Evolutionary conservation across 108 stramenopile species (phyloP), one percentile per base, ranked within the genome.

Genomic region (Bacterosira constricta): DNA sequence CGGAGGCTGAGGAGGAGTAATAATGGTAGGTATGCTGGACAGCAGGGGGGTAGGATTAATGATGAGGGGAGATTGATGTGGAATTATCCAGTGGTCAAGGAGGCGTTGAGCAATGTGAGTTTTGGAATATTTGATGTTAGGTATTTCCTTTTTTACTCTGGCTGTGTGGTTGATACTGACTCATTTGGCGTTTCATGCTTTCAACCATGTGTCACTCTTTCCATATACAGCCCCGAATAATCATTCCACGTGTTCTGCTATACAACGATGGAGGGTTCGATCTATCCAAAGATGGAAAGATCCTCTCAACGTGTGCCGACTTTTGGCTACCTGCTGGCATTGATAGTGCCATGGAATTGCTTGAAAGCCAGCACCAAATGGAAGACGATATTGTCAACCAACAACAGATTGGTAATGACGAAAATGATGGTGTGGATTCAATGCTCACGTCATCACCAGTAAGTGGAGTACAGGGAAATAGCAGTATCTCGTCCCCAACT

Each of bases 251-350:
- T 49, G 94, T 95, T 0, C 80, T 97, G 31, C 74, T 98, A 21
- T 98, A 98, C 81, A 98, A 97, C 45, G 97, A 98, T 80, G 96
- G 97, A 47, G 97, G 97, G 18, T 94, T 98, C 71, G 96, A 97
- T 74, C 78, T 98, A 6, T 96, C 96, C 7, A 73, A 83, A 37
- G 94, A 95, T 78, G 97, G 97, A 6, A 89, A 87, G 37, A 78
- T 85, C 6, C 81, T 97, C n/a, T 91, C 90, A 56, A 89, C 91
- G 7, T 96, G 95, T 77, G 94, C 92, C 13, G 91, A 93, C 65
- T 89, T 85, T 73, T 93, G 92, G 77, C 55, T 94, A 20, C 93
- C 93, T 36, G 79, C 90, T 30, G 93, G 90, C 18, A 71, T 91
- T 23, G 66, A 87, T 49, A 88, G 76, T 49, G 93, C 86, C 9